Percentiles rank a stretch among this genome's conserved stretches.
phyloP scores from a whole-genome alignment of 805 yeast species.

The Peterozyma toletana region DNA sequence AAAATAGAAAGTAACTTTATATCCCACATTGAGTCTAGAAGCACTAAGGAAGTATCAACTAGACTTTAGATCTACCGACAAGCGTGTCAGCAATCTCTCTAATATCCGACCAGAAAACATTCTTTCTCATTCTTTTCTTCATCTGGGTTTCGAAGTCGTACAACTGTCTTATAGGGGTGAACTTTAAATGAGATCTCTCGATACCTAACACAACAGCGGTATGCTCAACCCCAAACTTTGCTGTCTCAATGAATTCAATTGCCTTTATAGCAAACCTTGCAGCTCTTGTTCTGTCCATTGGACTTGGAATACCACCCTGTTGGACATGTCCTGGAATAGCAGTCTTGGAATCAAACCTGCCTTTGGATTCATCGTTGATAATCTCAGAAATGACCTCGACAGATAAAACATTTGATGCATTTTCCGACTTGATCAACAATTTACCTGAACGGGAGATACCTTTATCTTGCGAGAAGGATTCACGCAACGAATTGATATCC shows the following conservation, averaged over 20 bases:
- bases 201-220: constrained; percentile 85
- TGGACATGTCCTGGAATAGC: constrained; percentile 86
- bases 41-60: not conserved
- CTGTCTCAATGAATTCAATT: constrained; percentile 57
- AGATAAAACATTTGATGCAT: constrained; percentile 60
- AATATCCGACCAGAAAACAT: constrained; percentile 72
- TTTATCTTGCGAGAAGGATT: constrained; percentile 50
- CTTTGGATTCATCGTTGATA: constrained; percentile 53
- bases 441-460: constrained; percentile 68
- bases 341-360: constrained; percentile 68
- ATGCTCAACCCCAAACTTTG: constrained; percentile 5
- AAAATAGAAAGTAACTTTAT: too few relatives aligned
- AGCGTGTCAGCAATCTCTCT: constrained; percentile 79
- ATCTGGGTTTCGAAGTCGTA: constrained; percentile 86
- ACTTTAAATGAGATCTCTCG: constrained; percentile 66
- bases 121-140: constrained; percentile 78
- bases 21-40: too few relatives aligned
- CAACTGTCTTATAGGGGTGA: constrained; percentile 65
- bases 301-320: constrained; percentile 74
- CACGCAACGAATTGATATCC: constrained; percentile 56
- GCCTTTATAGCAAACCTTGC: constrained; percentile 66
- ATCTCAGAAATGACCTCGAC: constrained; percentile 69
- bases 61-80: constrained; percentile 53
- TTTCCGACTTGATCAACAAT: constrained; percentile 57
- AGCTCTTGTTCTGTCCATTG: constrained; percentile 73